Evolutionary conservation across 1,139 yeast species (phyloP), one percentile per base, ranked within the genome.

Genomic region (Lodderomyces beijingensis): DNA sequence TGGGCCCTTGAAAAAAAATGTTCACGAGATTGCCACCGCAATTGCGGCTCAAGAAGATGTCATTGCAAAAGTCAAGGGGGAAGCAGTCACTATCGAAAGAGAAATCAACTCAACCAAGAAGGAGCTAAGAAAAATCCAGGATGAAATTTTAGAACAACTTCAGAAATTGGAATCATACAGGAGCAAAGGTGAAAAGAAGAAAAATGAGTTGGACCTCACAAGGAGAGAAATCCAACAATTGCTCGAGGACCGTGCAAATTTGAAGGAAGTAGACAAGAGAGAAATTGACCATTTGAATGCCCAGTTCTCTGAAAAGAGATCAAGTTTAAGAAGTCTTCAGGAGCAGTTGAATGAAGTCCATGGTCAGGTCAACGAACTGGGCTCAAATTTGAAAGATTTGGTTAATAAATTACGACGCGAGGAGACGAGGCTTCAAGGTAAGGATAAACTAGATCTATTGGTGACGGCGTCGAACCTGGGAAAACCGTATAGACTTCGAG

Each of bases 371-470:
- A 49, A 47, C 10, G 49, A 50, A 12, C 37, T 60, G 17, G 41
- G 38, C 17, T 35, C 40, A n/a, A 47, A 55, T 22, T 39, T 59
- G 11, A 38, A 40, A n/a, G 37, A 36, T 3, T 38, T 50, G 11
- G 46, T 48, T 33, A 36, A 38, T 3, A 43, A 46, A 21, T 41
- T 57, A 9, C 42, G 42, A 3, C 33, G 33, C 2, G 40, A 49
- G 4, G 37, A 44, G 24, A 25, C 39, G 15, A 60, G 62, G 27
- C 49, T 77, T 25, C 58, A 55, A 19, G 61, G 75, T 10, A 67
- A 62, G n/a, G 88, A 80, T 49, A 69, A 70, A 45, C 49, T 79
- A 1, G 63, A 60, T 22, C 48, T 74, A 3, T 53, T 75, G 25
- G 14, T 32, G n/a, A 68, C 65, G 27, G 45, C 44, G 8, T 10